Evolutionary conservation across 2,329 filamentous ascomycete genomes (phyloP).

Genomic region (Gyromitra esculenta): DNA sequence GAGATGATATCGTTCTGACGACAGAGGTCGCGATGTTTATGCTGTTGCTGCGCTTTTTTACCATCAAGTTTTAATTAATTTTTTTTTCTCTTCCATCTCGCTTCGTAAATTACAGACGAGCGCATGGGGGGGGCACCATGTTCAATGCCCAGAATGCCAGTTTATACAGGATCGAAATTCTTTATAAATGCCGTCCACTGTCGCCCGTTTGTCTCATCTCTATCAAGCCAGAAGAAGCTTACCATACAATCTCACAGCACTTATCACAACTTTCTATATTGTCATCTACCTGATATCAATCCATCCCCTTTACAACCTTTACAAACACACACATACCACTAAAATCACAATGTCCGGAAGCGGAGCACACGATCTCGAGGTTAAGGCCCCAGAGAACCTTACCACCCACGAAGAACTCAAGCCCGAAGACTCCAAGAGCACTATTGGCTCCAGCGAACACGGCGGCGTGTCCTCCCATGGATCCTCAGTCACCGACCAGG

Average conservation of each 20-base stretch:
- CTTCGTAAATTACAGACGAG: slow-evolving; percentile 3
- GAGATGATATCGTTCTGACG: slow-evolving; percentile 21
- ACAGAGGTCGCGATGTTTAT: neutral
- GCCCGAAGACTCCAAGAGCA: slow-evolving; percentile 54
- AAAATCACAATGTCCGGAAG: slow-evolving; percentile 8
- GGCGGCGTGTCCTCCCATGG: slow-evolving; percentile 75
- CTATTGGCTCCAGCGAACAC: slow-evolving; percentile 71
- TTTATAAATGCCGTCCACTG: slow-evolving; percentile 1
- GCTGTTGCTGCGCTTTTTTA: neutral
- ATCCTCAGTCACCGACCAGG: slow-evolving; percentile 72
- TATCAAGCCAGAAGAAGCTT: slow-evolving; percentile 6
- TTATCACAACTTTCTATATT: slow-evolving; percentile 14
- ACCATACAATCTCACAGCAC: slow-evolving; percentile 3
- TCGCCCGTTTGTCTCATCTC: slow-evolving; percentile 8
- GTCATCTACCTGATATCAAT: slow-evolving; percentile 5
- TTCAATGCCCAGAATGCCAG: neutral
- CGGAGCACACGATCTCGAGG: neutral
- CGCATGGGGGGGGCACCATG: neutral
- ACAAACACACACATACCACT: slow-evolving; percentile 2
- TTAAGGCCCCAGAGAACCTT: neutral
- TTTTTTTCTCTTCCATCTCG: neutral
- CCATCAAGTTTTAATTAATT: neutral
- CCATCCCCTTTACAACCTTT: slow-evolving; percentile 1
- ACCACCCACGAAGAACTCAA: slow-evolving; percentile 1
- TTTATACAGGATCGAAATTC: neutral